Percentiles rank a stretch among this genome's conserved stretches.
Conservation (phyloP, 805 yeast species). For the Candida caryicola region DNA sequence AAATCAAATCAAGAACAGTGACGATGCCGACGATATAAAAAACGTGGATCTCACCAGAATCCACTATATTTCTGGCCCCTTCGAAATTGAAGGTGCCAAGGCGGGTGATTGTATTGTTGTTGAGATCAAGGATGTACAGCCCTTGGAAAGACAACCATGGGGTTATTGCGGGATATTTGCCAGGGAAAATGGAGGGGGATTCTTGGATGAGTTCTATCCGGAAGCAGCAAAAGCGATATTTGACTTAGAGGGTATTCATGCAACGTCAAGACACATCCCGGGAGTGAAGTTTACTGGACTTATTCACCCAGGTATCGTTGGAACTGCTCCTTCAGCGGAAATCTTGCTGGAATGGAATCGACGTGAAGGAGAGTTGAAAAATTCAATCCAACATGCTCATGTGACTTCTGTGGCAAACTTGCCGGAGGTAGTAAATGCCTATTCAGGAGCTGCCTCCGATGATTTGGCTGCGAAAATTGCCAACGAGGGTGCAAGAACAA, state of each 20-base stretch:
- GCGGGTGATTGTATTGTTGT: conserved; percentile 50
- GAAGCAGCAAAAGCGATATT: conserved; percentile 51
- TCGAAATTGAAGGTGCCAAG: conserved; percentile 42
- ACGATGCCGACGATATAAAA: conserved; percentile 47
- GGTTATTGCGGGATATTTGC: conserved; percentile 51
- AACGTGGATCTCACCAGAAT: conserved; percentile 44
- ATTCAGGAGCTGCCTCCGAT: conserved; percentile 38
- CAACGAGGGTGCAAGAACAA: conserved; percentile 49
- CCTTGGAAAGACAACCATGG: conserved; percentile 52
- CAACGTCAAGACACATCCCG: conserved; percentile 50
- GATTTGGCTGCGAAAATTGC: conserved; percentile 29
- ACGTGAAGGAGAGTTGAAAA: conserved; percentile 39
- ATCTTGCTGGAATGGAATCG: conserved; percentile 44
- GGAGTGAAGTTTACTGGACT: conserved; percentile 49
- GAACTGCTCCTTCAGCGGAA: conserved; percentile 48
- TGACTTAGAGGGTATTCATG: conserved; percentile 51
- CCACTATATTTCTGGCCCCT: conserved; percentile 51
- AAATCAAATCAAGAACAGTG: conserved; percentile 46
- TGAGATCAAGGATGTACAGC: conserved; percentile 51
- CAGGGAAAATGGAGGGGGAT: conserved; percentile 51
- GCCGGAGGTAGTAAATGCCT: conserved; percentile 36
- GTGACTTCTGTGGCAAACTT: conserved; percentile 41
- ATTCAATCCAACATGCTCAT: conserved; percentile 27
- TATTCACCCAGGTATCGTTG: conserved; percentile 52
- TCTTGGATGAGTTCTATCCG: conserved; percentile 48